Base-by-base conservation (phyloP, 495 filamentous ascomycete species). In the Xylaria telfairii region DNA sequence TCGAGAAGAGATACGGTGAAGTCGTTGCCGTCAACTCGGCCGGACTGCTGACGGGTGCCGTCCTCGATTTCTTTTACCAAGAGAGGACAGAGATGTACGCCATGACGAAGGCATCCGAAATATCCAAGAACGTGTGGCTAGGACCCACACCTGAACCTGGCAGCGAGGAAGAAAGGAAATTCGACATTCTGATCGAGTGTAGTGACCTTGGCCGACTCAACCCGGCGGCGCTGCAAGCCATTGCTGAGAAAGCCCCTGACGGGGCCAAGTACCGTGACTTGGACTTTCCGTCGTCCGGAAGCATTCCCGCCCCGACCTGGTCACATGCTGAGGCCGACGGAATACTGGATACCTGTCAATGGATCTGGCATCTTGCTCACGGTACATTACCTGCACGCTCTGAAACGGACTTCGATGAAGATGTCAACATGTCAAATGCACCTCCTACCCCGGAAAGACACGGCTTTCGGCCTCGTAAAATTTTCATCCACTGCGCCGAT, bases 231-330 rank as follows among this genome's bases (percentile, higher is more conserved):
- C 71, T 88, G 28, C 78, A 80, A 60, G 80, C 78, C 59, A 81
- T 88, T 64, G 82, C 80, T 24, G 81, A 85, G 61, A 65, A 71
- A 24, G 44, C 63, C 19, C 60, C 62, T 21, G 85, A 85, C 17
- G 85, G 86, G 10, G 54, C 67, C 44, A 75, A 60, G 26, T 76
- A 76, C 24, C 85, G 86, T 63, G 86, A 89, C 64, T 82, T 97
- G 42, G 92, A 97, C 70, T 98, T 98, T 74, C 96, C 96, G 3
- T 95, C 93, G 1, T 97, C 94, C 13, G 96, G 96, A 9, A 94
- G 93, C 70, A 93, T 98, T 56, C 85, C 94, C 72, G 89, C 93
- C 6, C 92, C 93, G 21, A 91, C 91, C 0, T 96, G 90, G 84
- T 92, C 90, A 1, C 90, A 91, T 65, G 83, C 87, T 44, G 94